Conservation (phyloP, 2,329 filamentous ascomycete genomes). For the Escovopsis sp. region DNA sequence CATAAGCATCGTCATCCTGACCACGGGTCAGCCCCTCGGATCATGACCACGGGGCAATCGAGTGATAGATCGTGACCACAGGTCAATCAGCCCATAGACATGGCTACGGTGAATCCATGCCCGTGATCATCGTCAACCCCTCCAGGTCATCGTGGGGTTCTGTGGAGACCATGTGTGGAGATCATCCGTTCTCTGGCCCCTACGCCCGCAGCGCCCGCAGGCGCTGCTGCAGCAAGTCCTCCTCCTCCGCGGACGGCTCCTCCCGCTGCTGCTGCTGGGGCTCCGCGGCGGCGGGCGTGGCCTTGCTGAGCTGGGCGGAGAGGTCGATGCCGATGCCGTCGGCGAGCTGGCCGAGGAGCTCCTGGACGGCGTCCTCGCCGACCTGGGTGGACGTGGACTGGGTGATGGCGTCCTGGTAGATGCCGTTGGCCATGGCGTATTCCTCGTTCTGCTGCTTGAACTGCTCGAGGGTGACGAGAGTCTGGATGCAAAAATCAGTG, state of each 20-base stretch:
- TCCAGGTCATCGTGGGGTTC: too few relatives aligned
- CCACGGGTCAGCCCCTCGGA: too few relatives aligned
- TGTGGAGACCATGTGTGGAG: too few relatives aligned
- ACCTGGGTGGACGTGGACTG: slow-evolving; percentile 59
- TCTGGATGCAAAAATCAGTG: slow-evolving; percentile 18
- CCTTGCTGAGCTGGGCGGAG: slow-evolving; percentile 52
- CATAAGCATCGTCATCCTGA: slow-evolving; percentile 1
- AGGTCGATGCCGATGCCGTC: slow-evolving; percentile 80
- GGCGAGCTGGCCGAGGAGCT: slow-evolving; percentile 69
- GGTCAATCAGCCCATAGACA: slow-evolving; percentile 1
- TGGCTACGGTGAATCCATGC: too few relatives aligned
- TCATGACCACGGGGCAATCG: too few relatives aligned
- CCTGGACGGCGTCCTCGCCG: slow-evolving; percentile 72
- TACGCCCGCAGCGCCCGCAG: slow-evolving; percentile 39
- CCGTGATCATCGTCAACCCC: too few relatives aligned
- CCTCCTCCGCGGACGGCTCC: slow-evolving; percentile 61
- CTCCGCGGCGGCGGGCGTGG: slow-evolving; percentile 40
- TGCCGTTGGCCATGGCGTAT: slow-evolving; percentile 49
- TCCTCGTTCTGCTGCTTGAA: slow-evolving; percentile 48
- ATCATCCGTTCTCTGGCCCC: too few relatives aligned
- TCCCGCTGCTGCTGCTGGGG: slow-evolving; percentile 30
- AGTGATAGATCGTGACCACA: too few relatives aligned
- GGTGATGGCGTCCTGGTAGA: slow-evolving; percentile 75
- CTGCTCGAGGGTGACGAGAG: slow-evolving; percentile 44
- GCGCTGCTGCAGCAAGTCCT: slow-evolving; percentile 55